phyloP scores from a whole-genome alignment of 2,329 filamentous ascomycete species.

The Pseudohalonectria lignicola region DNA sequence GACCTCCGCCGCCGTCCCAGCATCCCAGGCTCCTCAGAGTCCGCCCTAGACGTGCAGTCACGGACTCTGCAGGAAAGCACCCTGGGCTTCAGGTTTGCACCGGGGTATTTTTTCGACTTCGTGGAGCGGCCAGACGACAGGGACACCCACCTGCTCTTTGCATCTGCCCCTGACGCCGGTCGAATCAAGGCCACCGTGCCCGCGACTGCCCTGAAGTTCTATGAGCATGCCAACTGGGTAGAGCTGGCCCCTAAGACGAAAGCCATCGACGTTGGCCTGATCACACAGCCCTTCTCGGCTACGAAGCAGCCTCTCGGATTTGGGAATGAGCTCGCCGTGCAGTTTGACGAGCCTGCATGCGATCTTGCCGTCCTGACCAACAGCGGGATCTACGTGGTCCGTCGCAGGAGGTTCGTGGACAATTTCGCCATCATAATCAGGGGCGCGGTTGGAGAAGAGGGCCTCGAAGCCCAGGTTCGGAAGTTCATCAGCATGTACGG shows the following conservation, averaged over 20 bases:
- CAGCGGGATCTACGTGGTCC: slow-evolving; percentile 77
- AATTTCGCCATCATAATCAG: slow-evolving; percentile 79
- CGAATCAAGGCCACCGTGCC: slow-evolving; percentile 56
- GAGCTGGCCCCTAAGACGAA: slow-evolving; percentile 52
- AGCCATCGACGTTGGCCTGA: slow-evolving; percentile 68
- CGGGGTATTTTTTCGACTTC: slow-evolving; percentile 86
- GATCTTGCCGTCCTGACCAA: slow-evolving; percentile 91
- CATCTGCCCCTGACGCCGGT: slow-evolving; percentile 79
- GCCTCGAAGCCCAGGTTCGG: slow-evolving; percentile 69
- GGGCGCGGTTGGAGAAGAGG: slow-evolving; percentile 63
- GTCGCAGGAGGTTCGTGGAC: slow-evolving; percentile 76
- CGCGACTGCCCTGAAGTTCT: slow-evolving; percentile 48
- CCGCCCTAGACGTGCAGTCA: slow-evolving; percentile 35
- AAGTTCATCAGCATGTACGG: slow-evolving; percentile 82
- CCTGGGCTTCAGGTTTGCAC: slow-evolving; percentile 56
- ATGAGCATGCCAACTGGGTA: slow-evolving; percentile 73
- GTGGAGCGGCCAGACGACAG: slow-evolving; percentile 50
- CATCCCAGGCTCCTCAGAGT: too few species aligned
- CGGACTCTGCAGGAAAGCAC: slow-evolving; percentile 36
- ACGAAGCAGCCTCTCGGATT: slow-evolving; percentile 63
- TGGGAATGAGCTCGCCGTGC: slow-evolving; percentile 91
- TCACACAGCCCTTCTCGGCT: slow-evolving; percentile 63
- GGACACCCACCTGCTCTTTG: slow-evolving; percentile 60
- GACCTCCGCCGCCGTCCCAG: too few species aligned
- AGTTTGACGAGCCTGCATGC: slow-evolving; percentile 72